phyloP scores from a whole-genome alignment of 2,329 filamentous ascomycete species.

The Neobulgaria alba region DNA sequence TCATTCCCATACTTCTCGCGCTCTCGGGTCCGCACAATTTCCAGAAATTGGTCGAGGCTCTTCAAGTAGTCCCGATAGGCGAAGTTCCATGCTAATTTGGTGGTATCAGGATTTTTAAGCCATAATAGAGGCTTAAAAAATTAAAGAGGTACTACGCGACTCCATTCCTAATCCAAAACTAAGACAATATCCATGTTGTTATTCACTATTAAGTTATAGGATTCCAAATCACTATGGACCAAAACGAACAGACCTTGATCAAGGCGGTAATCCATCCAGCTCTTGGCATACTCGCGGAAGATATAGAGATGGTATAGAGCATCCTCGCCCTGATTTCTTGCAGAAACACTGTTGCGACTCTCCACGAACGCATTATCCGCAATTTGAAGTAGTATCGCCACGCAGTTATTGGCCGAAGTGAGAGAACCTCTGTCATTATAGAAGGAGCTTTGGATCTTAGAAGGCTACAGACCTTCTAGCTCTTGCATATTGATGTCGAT shows the following conservation, averaged over 20 bases:
- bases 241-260: conserved; percentile 21
- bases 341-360: conserved; percentile 11
- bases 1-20: conserved; percentile 12
- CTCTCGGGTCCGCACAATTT: conserved; percentile 10
- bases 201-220: conserved; percentile 16
- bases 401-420: conserved; percentile 19
- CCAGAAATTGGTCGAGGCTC: conserved; percentile 10
- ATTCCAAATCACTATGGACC: conserved; percentile 21
- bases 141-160: conserved; percentile 22
- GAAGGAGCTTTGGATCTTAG: conserved; percentile 11
- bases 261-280: conserved; percentile 8
- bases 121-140: conserved; percentile 24
- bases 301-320: conserved; percentile 19
- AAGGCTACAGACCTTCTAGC: conserved; percentile 19
- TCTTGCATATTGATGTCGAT: conserved; percentile 23
- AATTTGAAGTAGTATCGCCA: conserved; percentile 20
- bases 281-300: conserved; percentile 14
- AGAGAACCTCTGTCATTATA: conserved; percentile 6
- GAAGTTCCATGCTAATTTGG: conserved; percentile 6
- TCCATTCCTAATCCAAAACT: conserved; percentile 25
- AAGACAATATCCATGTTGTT: conserved; percentile 18
- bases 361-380: conserved; percentile 22
- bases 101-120: conserved; percentile 11
- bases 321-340: conserved; percentile 17
- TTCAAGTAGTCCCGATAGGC: conserved; percentile 9